These are phyloP conservation scores for Noccaea bulbosa DNA, from an alignment of 345 rosid genomes.

Conservation along the genomic window DNA sequence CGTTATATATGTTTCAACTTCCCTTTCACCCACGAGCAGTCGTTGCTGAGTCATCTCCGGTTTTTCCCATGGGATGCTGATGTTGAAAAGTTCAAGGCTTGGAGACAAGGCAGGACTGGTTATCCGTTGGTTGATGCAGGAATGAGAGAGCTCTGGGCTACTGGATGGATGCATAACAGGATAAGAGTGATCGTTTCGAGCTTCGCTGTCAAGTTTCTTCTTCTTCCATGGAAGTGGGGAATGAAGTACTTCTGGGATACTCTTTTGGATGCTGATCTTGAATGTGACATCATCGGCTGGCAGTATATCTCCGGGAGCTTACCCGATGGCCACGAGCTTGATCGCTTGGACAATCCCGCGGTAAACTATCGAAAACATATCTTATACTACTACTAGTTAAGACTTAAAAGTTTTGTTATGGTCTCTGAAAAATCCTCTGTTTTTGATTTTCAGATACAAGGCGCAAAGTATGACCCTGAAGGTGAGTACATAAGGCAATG, in stretches of 20 bases:
- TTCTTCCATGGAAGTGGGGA: constrained; percentile 98
- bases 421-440: background rate
- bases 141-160: constrained; percentile 99
- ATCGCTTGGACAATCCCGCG: constrained; percentile 86
- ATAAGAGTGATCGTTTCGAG: constrained; percentile 86
- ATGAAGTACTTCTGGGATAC: constrained; percentile 98
- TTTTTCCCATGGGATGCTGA: constrained; percentile 80
- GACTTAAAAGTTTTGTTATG: no score
- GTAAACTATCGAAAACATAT: constrained; percentile 43
- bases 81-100: constrained; percentile 68
- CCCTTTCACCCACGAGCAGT: constrained; percentile 82
- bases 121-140: constrained; percentile 97
- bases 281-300: constrained; percentile 90
- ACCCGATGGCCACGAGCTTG: constrained; percentile 95
- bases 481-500: constrained; percentile 89
- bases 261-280: constrained; percentile 89
- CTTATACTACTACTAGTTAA: background rate
- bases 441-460: constrained; percentile 66
- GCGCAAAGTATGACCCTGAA: constrained; percentile 73
- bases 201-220: constrained; percentile 85
- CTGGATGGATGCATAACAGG: constrained; percentile 91
- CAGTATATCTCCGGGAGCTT: constrained; percentile 94
- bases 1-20: constrained; percentile 95
- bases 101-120: constrained; percentile 97
- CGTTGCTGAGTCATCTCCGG: constrained; percentile 67